Base-by-base conservation (phyloP, 192 early-diverging fungal genomes). In the Phycomyces blakesleeanus region DNA sequence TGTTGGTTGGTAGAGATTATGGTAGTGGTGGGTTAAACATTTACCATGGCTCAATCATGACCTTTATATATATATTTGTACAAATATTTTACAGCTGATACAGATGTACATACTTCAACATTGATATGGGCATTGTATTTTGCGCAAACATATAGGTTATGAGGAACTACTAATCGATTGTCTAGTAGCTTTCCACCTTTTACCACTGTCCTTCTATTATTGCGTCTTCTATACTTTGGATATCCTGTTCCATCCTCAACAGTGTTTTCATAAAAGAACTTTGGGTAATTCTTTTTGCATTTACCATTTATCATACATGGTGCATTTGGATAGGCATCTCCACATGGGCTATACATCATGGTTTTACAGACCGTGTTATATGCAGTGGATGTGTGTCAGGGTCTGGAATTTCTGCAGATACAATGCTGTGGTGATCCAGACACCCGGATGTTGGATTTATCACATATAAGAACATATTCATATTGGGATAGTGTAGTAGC, bases 71-170 rank as follows among this genome's bases (percentile, higher is more conserved):
- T 34, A 57, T 57, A 57, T n/a, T 57, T 57, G n/a, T 57, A 57
- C 8, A 57, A 4, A 7, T 57, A 57, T 21, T 57, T 57, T 3
- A 57, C 21, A 1, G 55, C 16, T 0, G n/a, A 16, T 5, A 57
- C 21, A 11, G 55, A 21, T 0, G 16, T 21, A 57, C 55, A 39
- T 9, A 57, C 52, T n/a, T 75, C 72, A 0, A 78, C 72, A 64
- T 76, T 72, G 5, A 74, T 61, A 34, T 74, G 72, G 1, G 61
- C 64, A 52, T 72, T 37, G 51, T 72, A 78, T 64, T 74, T 77
- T 14, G 56, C 52, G 34, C 11, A 11, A 12, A 78, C 34, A 4
- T 57, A 72, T 0, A 16, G 56, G 29, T 72, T 78, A 40, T 78
- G 11, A 0, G 72, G 72, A 0, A 78, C 63, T 5, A 78, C 42